These are phyloP conservation scores for Boechera divaricarpa DNA, from an alignment of 345 rosid genomes.

Conservation along the genomic window DNA sequence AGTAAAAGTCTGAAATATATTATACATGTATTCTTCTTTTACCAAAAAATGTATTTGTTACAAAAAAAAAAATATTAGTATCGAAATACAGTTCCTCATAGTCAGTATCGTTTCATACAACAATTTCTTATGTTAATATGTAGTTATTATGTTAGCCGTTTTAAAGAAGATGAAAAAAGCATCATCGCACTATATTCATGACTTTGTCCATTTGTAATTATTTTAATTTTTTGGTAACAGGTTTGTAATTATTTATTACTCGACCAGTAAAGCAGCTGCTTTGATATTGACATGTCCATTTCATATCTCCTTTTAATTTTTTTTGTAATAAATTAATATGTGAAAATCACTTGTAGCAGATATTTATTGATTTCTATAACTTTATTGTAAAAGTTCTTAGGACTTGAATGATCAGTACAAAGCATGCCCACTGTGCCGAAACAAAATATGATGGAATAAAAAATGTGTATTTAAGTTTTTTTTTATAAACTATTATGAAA, in stretches of 20 bases:
- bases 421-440: not conserved
- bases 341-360: slow-evolving; percentile 11
- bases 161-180: not conserved
- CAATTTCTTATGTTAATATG: not conserved
- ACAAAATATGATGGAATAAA: not conserved
- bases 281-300: slow-evolving; percentile 24
- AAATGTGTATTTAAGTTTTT: not conserved
- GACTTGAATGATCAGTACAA: slow-evolving; percentile 28
- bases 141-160: not conserved
- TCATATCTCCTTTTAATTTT: not conserved
- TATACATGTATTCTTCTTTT: not conserved
- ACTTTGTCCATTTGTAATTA: slow-evolving; percentile 23
- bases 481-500: not conserved
- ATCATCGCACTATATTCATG: slow-evolving; percentile 22
- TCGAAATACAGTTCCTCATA: not conserved
- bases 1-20: not conserved
- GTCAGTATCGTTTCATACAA: not conserved
- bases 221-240: too few species aligned
- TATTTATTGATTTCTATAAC: slow-evolving; percentile 15
- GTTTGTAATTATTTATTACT: not conserved
- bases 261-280: slow-evolving; percentile 4
- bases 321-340: not conserved
- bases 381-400: not conserved
- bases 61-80: not conserved
- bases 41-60: not conserved